phyloP scores from a whole-genome alignment of 2,329 filamentous ascomycete genomes.

The Fulvia fulva region DNA sequence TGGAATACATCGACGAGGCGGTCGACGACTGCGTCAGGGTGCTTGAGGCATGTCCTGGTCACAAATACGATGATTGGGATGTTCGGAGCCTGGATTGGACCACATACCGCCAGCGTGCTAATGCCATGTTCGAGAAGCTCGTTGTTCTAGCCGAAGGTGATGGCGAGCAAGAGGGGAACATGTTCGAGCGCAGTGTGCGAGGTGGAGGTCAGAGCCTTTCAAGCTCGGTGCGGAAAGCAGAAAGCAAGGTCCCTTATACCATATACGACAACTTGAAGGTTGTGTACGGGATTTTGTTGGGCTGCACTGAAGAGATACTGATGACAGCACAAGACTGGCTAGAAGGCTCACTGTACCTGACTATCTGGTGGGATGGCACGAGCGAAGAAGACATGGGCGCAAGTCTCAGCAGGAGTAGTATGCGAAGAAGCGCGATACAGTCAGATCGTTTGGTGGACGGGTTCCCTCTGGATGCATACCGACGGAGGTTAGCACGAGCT shows the following conservation, averaged over 20 bases:
- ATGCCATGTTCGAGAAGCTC: conserved; percentile 58
- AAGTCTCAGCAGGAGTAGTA: conserved; percentile 43
- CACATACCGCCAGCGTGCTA: conserved; percentile 66
- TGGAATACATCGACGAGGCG: conserved; percentile 74
- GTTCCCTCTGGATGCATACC: conserved; percentile 63
- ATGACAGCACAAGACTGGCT: conserved; percentile 83
- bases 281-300: conserved; percentile 76
- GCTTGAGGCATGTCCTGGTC: conserved; percentile 68
- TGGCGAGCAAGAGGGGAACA: conserved; percentile 33
- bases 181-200: conserved; percentile 22
- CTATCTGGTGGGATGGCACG: conserved; percentile 91
- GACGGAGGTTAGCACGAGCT: conserved; percentile 66
- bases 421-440: conserved; percentile 34
- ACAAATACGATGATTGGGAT: conserved; percentile 70
- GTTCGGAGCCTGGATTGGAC: conserved; percentile 77
- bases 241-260: conserved; percentile 83
- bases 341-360: conserved; percentile 76
- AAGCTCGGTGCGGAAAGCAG: conserved; percentile 67
- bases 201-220: conserved; percentile 55
- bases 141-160: conserved; percentile 76
- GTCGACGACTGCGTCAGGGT: conserved; percentile 64
- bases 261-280: conserved; percentile 81
- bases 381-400: conserved; percentile 48
- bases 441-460: conserved; percentile 47
- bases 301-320: conserved; percentile 70